Percentiles rank a stretch among this genome's conserved stretches.
Conservation (phyloP, 2,329 filamentous ascomycete genomes). For the Bimuria novae-zelandiae region DNA sequence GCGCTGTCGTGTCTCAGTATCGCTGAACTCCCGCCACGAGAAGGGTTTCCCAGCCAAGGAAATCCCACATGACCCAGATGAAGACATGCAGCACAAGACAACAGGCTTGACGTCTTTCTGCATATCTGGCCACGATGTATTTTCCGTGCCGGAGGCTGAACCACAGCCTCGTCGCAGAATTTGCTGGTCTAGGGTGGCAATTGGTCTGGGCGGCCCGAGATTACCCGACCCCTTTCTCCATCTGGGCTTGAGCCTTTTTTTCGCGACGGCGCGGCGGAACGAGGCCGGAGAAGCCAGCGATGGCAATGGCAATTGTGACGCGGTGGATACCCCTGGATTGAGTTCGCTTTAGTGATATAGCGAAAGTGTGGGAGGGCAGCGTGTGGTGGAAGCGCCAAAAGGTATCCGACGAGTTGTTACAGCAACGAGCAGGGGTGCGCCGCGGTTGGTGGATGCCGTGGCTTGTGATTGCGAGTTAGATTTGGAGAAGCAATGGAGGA, state of each 20-base stretch:
- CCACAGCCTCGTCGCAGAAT: constrained; percentile 7
- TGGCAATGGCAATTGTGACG: constrained; percentile 7
- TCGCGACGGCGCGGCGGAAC: constrained; percentile 18
- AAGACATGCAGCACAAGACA: background rate
- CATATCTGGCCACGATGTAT: background rate
- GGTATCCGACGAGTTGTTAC: constrained; percentile 20
- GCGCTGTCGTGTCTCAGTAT: too few relatives aligned
- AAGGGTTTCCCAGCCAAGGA: background rate
- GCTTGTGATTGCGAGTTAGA: background rate
- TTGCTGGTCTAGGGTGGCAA: constrained; percentile 7
- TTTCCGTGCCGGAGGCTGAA: background rate
- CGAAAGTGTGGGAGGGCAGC: constrained; percentile 5
- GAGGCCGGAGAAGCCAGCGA: constrained; percentile 4
- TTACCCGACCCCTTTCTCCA: constrained; percentile 19
- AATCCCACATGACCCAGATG: background rate
- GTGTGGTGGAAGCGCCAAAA: constrained; percentile 15
- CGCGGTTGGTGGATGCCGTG: constrained; percentile 2
- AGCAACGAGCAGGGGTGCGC: constrained; percentile 14
- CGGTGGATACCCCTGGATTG: constrained; percentile 6
- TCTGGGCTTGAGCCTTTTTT: constrained; percentile 11
- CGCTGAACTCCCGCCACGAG: too few relatives aligned
- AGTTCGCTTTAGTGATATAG: constrained; percentile 4
- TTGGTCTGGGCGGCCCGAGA: constrained; percentile 22
- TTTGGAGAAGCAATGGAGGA: background rate
- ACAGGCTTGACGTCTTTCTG: background rate